phyloP scores from a whole-genome alignment of 192 early-diverging fungal species.

The Paraglomus occultum region DNA sequence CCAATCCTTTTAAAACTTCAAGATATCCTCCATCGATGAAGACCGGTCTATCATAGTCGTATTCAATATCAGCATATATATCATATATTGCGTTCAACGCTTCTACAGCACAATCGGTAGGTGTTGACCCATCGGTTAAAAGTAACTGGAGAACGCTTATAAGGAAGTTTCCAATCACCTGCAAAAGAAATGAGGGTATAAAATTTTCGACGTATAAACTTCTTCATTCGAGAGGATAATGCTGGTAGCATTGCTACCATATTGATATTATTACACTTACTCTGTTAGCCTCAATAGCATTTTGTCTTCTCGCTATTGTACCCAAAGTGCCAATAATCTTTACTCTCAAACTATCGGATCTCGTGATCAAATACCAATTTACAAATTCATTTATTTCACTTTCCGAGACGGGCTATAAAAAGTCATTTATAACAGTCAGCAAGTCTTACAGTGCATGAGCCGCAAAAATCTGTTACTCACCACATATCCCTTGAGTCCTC shows the following conservation, averaged over 20 bases:
- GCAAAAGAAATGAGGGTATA: neutral
- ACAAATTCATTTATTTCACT: constrained; percentile 44
- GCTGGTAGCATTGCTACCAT: neutral
- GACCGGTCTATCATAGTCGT: constrained; percentile 82
- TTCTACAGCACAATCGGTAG: constrained; percentile 58
- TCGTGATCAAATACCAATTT: constrained; percentile 42
- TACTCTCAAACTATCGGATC: constrained; percentile 52
- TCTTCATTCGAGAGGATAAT: neutral
- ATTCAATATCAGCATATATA: constrained; percentile 79
- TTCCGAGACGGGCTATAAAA: constrained; percentile 38
- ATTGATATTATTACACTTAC: constrained; percentile 32
- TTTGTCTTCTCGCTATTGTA: constrained; percentile 68
- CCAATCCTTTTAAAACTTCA: constrained; percentile 51
- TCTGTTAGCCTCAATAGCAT: constrained; percentile 64
- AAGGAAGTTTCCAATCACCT: constrained; percentile 68
- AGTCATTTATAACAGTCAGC: constrained; percentile 6
- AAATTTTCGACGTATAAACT: neutral
- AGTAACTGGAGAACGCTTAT: constrained; percentile 46
- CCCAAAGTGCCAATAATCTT: constrained; percentile 76
- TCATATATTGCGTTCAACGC: constrained; percentile 85
- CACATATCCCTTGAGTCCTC: constrained; percentile 60
- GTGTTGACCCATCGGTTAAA: constrained; percentile 25
- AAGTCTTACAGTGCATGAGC: neutral
- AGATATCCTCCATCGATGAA: constrained; percentile 72
- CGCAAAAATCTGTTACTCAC: constrained; percentile 29